Evolutionary conservation across 2,329 filamentous ascomycete species (phyloP).

Genomic region (Cordyceps militaris): DNA sequence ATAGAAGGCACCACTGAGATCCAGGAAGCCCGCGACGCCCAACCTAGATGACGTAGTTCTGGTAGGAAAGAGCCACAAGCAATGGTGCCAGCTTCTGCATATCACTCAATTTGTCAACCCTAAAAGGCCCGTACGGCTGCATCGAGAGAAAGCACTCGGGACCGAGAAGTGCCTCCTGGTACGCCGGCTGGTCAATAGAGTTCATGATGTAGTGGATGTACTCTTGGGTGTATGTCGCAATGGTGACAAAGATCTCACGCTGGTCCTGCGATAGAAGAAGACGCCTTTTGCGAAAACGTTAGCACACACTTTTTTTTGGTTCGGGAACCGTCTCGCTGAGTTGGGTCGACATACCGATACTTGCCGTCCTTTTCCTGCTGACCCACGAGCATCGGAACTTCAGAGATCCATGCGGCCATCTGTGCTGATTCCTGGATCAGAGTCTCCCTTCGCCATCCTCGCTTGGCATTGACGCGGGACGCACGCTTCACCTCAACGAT

Average conservation of each 20-base stretch:
- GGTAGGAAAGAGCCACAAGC: not conserved
- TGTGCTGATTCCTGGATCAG: not conserved
- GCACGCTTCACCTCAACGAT: not conserved
- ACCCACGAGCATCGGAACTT: not conserved
- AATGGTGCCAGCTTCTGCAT: not conserved
- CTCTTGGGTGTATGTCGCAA: not conserved
- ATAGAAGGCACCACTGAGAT: too few relatives aligned
- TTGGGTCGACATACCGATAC: not conserved
- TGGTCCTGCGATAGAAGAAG: not conserved
- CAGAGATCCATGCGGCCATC: not conserved
- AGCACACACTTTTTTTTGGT: not conserved
- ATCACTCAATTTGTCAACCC: not conserved
- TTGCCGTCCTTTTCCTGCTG: not conserved
- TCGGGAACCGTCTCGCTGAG: not conserved
- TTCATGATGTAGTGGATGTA: not conserved
- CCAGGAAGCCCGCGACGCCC: not conserved
- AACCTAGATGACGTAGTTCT: not conserved
- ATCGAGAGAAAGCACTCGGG: not conserved
- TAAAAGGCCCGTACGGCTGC: not conserved
- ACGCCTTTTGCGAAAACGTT: not conserved
- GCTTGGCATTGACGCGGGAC: not conserved
- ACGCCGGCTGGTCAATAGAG: not conserved
- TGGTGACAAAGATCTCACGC: not conserved
- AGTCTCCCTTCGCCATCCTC: not conserved
- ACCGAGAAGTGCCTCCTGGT: not conserved